These are phyloP conservation scores for Cucurbita pepo DNA, from an alignment of 306 rosid genomes.

Conservation along the genomic window DNA sequence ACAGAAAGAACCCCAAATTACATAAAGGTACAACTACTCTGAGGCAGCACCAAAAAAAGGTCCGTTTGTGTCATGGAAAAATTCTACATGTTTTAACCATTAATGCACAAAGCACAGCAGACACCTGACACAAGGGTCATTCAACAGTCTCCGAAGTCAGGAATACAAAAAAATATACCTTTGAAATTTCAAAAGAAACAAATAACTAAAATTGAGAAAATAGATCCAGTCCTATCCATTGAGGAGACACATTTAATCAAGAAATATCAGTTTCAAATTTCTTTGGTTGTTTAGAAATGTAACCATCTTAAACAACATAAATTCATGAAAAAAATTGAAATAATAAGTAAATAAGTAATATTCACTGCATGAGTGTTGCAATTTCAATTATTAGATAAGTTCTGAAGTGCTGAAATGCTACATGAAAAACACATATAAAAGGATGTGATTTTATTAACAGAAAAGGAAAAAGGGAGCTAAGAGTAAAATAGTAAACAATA, in stretches of 20 bases:
- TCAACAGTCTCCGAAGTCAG: background rate
- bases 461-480: background rate
- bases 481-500: background rate
- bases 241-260: background rate
- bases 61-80: background rate
- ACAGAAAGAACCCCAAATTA: conserved; percentile 7
- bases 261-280: background rate
- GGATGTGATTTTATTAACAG: background rate
- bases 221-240: background rate
- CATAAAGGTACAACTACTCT: background rate
- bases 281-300: background rate
- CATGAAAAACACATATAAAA: background rate
- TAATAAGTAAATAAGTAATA: background rate
- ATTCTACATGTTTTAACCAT: background rate
- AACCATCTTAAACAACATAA: background rate
- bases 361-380: background rate
- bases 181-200: background rate
- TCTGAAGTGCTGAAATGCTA: background rate
- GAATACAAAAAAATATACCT: background rate
- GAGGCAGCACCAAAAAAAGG: background rate
- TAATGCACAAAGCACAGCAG: background rate
- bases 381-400: background rate
- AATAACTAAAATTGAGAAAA: background rate
- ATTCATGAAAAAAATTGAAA: background rate
- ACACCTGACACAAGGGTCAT: background rate